Conservation (phyloP, 345 rosid genomes). For the Eucalyptus polyanthemos region DNA sequence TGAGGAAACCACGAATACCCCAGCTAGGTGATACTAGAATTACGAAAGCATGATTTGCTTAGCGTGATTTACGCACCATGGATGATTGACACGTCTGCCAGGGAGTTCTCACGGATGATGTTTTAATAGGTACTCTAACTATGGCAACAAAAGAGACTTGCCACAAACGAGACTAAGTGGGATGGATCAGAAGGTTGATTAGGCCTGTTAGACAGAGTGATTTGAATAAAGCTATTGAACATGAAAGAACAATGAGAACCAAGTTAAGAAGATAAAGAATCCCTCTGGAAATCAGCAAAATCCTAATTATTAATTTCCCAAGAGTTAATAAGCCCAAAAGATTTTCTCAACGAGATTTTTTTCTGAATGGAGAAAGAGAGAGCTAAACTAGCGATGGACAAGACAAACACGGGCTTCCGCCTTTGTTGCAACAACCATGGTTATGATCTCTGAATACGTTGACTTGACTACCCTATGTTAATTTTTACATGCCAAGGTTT, state of each 20-base stretch:
- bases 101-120: background rate
- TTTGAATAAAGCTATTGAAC: background rate
- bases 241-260: background rate
- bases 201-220: background rate
- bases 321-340: background rate
- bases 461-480: background rate
- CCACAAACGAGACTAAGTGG: background rate
- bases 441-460: background rate
- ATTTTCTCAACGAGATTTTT: background rate
- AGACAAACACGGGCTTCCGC: background rate
- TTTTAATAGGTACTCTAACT: background rate
- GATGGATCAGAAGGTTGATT: background rate
- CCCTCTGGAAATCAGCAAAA: background rate
- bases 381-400: background rate
- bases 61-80: background rate
- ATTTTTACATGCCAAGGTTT: background rate
- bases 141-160: background rate
- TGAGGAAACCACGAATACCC: background rate
- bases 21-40: background rate
- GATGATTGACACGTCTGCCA: background rate
- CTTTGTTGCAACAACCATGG: background rate
- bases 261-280: background rate
- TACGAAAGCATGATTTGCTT: background rate
- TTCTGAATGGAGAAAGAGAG: background rate
- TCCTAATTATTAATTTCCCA: background rate